Evolutionary conservation across 2,329 filamentous ascomycete species (phyloP).

Genomic region (Microdochium trichocladiopsis): DNA sequence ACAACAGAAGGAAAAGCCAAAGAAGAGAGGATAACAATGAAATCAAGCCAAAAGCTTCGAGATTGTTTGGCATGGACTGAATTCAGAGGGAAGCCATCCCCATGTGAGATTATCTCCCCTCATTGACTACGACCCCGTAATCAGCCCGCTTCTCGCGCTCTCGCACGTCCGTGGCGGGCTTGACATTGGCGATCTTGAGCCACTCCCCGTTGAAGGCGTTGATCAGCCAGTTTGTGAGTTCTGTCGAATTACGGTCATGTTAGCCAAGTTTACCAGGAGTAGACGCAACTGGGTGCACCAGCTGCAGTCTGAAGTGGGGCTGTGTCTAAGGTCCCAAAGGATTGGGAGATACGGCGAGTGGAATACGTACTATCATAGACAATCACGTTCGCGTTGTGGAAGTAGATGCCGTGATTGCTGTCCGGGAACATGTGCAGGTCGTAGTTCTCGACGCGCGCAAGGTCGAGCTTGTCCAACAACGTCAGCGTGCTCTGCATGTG

Average conservation of each 20-base stretch:
- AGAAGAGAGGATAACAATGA: too few species aligned
- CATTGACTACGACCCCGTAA: too few species aligned
- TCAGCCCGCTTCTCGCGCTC: too few species aligned
- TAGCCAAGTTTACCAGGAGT: neutral
- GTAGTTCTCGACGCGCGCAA: constrained; percentile 81
- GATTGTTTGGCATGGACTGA: too few species aligned
- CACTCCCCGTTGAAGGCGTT: constrained; percentile 98
- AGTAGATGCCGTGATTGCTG: constrained; percentile 89
- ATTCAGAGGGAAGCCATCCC: too few species aligned
- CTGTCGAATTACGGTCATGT: constrained; percentile 29
- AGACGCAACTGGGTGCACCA: too few species aligned
- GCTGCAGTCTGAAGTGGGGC: too few species aligned
- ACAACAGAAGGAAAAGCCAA: too few species aligned
- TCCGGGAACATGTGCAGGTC: constrained; percentile 96
- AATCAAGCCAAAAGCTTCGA: too few species aligned
- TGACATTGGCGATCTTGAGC: constrained; percentile 51
- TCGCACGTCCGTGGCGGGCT: constrained; percentile 22
- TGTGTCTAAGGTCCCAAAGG: neutral
- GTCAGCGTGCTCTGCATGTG: constrained; percentile 92
- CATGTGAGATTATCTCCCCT: too few species aligned
- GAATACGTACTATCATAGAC: constrained; percentile 75
- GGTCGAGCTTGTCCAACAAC: constrained; percentile 78
- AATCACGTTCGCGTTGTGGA: constrained; percentile 85
- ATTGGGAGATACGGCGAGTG: neutral
- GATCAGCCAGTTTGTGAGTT: constrained; percentile 82